phyloP scores from a whole-genome alignment of 768 basidiomycete genomes.

The Rhodosporidiobolus sp. region DNA sequence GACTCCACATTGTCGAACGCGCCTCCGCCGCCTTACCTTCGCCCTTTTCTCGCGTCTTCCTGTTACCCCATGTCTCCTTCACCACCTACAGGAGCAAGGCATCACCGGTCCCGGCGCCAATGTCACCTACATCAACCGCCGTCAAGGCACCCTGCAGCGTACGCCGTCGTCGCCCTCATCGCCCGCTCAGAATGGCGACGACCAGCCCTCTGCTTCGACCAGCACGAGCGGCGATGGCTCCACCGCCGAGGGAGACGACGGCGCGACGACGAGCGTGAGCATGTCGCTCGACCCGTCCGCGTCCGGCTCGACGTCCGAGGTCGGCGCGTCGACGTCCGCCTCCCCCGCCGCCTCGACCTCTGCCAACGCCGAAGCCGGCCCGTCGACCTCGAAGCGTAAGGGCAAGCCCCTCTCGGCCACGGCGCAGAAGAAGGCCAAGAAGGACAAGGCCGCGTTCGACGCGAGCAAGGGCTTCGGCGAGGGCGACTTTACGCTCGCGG shows the following conservation, averaged over 20 bases:
- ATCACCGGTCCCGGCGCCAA: constrained; percentile 8
- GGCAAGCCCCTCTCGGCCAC: constrained; percentile 55
- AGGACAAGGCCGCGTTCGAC: constrained; percentile 18
- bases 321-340: constrained; percentile 2
- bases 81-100: neutral
- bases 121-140: neutral
- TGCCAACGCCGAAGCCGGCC: constrained; percentile 48
- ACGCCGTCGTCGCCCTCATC: too few species aligned
- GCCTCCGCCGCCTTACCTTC: too few species aligned
- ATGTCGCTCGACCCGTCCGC: too few species aligned
- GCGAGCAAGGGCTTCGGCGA: constrained; percentile 52
- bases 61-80: too few species aligned
- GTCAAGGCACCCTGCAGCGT: neutral
- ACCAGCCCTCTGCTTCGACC: too few species aligned
- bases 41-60: too few species aligned
- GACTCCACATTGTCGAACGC: too few species aligned
- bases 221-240: too few species aligned
- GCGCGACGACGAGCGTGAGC: too few species aligned
- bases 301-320: too few species aligned
- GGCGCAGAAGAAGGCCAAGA: constrained; percentile 51
- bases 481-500: constrained; percentile 59
- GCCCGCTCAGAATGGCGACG: too few species aligned
- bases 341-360: constrained; percentile 9
- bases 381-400: constrained; percentile 61
- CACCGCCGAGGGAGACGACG: too few species aligned